Percentiles rank a stretch among this genome's conserved stretches.
Conservation (phyloP, 108 stramenopile species). For the Skeletonema potamos region DNA sequence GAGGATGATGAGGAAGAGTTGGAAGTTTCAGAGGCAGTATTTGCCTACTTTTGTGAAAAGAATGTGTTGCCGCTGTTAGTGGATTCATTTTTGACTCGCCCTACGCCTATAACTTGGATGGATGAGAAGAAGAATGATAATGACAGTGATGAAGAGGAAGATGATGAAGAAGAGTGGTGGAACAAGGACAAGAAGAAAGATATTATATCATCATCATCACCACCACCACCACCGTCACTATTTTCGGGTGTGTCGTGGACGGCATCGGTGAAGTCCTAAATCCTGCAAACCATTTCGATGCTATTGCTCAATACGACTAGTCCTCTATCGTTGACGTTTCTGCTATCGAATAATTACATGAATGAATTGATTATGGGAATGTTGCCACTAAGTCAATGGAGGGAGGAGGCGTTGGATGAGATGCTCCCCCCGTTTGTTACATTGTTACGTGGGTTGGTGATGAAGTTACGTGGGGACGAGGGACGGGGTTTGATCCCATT, state of each 20-base stretch:
- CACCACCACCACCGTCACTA: slow-evolving; percentile 16
- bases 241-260: slow-evolving; percentile 74
- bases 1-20: slow-evolving; percentile 12
- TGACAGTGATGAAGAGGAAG: slow-evolving; percentile 4
- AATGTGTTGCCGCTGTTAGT: slow-evolving; percentile 71
- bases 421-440: slow-evolving; percentile 74
- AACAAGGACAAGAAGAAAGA: slow-evolving; percentile 10
- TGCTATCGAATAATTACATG: slow-evolving; percentile 80
- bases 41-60: slow-evolving; percentile 90
- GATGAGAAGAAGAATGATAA: too few species aligned
- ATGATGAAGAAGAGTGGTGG: slow-evolving; percentile 1
- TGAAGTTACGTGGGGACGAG: slow-evolving; percentile 57
- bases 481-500: slow-evolving; percentile 29
- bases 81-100: slow-evolving; percentile 62
- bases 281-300: slow-evolving; percentile 61
- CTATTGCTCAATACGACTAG: slow-evolving; percentile 56
- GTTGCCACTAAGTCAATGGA: slow-evolving; percentile 76
- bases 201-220: too few species aligned
- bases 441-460: slow-evolving; percentile 65
- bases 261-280: slow-evolving; percentile 72
- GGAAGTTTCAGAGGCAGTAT: slow-evolving; percentile 49
- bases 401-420: slow-evolving; percentile 65
- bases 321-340: slow-evolving; percentile 65
- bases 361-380: slow-evolving; percentile 76
- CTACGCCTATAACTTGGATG: too few species aligned